Percentiles rank a stretch among this genome's conserved stretches.
Evolutionary conservation across 2,329 filamentous ascomycete genomes (phyloP).

Genomic region (Beauveria asiatica): DNA sequence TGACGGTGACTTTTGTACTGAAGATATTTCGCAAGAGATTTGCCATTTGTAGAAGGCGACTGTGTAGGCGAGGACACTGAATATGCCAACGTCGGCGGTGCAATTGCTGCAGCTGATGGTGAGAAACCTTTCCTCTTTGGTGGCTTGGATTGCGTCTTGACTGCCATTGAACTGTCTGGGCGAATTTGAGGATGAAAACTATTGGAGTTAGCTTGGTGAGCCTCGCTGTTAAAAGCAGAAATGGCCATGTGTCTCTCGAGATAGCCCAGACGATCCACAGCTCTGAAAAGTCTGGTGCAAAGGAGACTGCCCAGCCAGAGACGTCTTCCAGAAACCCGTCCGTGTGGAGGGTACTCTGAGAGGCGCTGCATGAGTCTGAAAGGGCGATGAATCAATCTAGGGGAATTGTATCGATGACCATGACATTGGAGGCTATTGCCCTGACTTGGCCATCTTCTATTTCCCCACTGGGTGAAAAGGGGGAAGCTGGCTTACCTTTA

Average conservation of each 20-base stretch:
- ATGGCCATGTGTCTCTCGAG: conserved; percentile 38
- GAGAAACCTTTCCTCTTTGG: conserved; percentile 23
- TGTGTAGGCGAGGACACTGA: conserved; percentile 35
- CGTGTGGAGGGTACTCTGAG: conserved; percentile 29
- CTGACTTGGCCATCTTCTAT: conserved; percentile 57
- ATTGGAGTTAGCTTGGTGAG: conserved; percentile 24
- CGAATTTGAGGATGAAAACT: conserved; percentile 23
- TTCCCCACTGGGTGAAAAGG: conserved; percentile 23
- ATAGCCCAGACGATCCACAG: conserved; percentile 39
- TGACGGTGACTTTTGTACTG: conserved; percentile 24
- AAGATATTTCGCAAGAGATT: conserved; percentile 31
- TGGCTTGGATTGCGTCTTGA: conserved; percentile 20
- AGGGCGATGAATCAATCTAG: conserved; percentile 38
- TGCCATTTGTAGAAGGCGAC: conserved; percentile 51
- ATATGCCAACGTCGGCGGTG: conserved; percentile 37
- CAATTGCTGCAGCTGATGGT: conserved; percentile 39
- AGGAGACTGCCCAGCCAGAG: conserved; percentile 24
- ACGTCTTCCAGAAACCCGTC: conserved; percentile 29
- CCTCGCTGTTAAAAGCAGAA: conserved; percentile 6
- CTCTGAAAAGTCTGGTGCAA: conserved; percentile 43
- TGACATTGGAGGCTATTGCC: conserved; percentile 38
- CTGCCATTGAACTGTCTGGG: conserved; percentile 22
- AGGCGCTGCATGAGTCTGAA: conserved; percentile 17
- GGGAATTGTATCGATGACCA: conserved; percentile 63
- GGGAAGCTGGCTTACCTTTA: conserved; percentile 27